Percentiles rank a stretch among this genome's conserved stretches.
These are phyloP conservation scores for Colletotrichum tropicale DNA, from an alignment of 2,329 filamentous ascomycete genomes.

Conservation along the genomic window DNA sequence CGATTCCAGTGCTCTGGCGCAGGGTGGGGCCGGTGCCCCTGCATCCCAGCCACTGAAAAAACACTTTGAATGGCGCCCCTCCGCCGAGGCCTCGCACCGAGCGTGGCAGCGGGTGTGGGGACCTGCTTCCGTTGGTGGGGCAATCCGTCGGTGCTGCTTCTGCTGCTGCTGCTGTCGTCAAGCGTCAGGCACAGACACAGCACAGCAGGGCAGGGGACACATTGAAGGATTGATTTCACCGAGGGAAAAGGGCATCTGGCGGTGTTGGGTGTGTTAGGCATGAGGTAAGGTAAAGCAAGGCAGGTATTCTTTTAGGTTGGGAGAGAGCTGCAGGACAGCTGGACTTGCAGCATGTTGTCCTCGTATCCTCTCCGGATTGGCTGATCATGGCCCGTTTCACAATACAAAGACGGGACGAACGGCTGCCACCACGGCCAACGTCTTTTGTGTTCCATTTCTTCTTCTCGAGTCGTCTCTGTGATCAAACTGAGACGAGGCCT, in stretches of 20 bases:
- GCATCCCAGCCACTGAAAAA: conserved; percentile 15
- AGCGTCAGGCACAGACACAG: neutral
- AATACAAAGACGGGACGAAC: conserved; percentile 6
- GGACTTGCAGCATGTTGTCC: conserved; percentile 11
- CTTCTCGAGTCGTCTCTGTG: neutral
- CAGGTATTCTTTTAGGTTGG: neutral
- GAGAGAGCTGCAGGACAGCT: conserved; percentile 10
- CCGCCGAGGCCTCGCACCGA: neutral
- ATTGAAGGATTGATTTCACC: neutral
- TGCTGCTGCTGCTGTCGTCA: neutral
- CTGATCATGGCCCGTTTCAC: neutral
- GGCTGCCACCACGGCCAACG: neutral
- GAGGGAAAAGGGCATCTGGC: neutral
- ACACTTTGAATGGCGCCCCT: neutral
- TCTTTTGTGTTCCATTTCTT: neutral
- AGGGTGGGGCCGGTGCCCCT: neutral
- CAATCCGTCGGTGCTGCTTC: neutral
- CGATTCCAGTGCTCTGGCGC: neutral
- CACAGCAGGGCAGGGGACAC: neutral
- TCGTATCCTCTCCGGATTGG: neutral
- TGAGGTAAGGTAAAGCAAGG: neutral
- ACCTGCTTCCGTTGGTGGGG: neutral
- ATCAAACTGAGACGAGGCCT: neutral
- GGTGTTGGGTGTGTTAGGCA: neutral
- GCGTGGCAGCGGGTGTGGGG: neutral